Percentiles rank a stretch among this genome's conserved stretches.
phyloP scores from a whole-genome alignment of 257 asterid species.

The Ligustrum vulgare region DNA sequence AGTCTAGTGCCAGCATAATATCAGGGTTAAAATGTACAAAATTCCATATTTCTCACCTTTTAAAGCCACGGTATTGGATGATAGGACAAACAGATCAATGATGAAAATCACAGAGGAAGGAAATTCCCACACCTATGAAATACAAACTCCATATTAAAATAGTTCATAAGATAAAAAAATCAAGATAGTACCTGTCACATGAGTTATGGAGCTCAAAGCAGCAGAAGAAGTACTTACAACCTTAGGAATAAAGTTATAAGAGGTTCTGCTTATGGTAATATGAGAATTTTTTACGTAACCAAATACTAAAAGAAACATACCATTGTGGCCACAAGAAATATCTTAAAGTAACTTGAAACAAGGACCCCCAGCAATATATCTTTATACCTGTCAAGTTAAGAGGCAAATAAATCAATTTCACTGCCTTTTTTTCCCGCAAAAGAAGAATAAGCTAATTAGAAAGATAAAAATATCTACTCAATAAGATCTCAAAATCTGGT shows the following conservation, averaged over 20 bases:
- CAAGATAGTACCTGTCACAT: not conserved
- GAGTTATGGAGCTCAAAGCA: conserved; percentile 1
- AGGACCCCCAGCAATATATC: conserved; percentile 52
- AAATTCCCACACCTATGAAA: conserved; percentile 81
- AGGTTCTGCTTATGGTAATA: not conserved
- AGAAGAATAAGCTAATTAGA: conserved; percentile 1
- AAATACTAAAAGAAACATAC: conserved; percentile 39
- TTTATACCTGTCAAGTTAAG: conserved; percentile 53
- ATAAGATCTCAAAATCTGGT: conserved; percentile 1
- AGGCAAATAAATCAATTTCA: conserved; percentile 10
- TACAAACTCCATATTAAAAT: conserved; percentile 10
- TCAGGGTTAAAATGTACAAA: not conserved
- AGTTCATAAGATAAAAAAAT: conserved; percentile 10
- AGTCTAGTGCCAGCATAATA: not conserved
- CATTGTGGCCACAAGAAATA: conserved; percentile 76
- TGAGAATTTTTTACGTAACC: not conserved
- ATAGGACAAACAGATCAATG: conserved; percentile 71
- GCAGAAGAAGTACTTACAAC: not conserved
- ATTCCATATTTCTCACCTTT: conserved; percentile 45
- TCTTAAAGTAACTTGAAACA: conserved; percentile 80
- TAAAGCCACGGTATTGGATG: conserved; percentile 79
- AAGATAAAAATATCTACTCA: conserved; percentile 1
- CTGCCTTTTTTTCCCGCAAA: conserved; percentile 7
- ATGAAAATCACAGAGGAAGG: conserved; percentile 68
- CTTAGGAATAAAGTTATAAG: not conserved